A percentile compares a stretch with the other conserved stretches of the same genome.
phyloP scores from a whole-genome alignment of 495 filamentous ascomycete genomes.

The Trichoderma erinaceum region DNA sequence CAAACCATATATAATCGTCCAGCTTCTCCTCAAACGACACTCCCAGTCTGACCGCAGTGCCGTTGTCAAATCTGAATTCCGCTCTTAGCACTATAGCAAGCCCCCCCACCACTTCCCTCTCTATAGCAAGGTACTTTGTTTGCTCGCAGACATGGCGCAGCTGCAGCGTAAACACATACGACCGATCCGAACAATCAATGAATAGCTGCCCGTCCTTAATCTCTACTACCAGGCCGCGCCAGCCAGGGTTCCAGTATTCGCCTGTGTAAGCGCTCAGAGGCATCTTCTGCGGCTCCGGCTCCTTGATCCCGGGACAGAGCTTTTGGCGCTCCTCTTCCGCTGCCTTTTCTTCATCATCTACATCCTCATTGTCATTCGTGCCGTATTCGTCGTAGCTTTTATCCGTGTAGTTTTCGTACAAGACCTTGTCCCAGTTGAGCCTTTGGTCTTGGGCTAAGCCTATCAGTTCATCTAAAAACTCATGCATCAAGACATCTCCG shows the following conservation, averaged over 20 bases:
- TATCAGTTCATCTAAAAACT: constrained; percentile 36
- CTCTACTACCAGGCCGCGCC: constrained; percentile 26
- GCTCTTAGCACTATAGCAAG: not conserved
- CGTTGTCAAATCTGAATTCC: not conserved
- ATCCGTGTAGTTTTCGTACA: not conserved
- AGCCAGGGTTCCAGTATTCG: constrained; percentile 34
- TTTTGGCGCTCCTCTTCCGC: constrained; percentile 18
- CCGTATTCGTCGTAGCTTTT: not conserved
- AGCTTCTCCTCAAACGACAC: not conserved
- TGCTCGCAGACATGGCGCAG: constrained; percentile 22
- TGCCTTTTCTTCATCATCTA: constrained; percentile 14
- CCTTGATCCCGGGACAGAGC: constrained; percentile 21
- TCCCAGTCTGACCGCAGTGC: not conserved
- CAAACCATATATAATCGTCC: not conserved
- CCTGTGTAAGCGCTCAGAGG: constrained; percentile 33
- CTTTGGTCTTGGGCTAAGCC: constrained; percentile 20
- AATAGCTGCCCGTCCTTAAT: constrained; percentile 28
- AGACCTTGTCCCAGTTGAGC: constrained; percentile 1
- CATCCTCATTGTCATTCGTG: not conserved
- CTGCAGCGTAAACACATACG: constrained; percentile 21
- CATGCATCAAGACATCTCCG: constrained; percentile 23
- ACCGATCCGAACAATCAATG: constrained; percentile 32
- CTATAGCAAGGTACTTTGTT: constrained; percentile 20
- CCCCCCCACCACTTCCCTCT: not conserved
- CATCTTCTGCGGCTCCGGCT: constrained; percentile 24